A percentile compares a stretch with the other conserved stretches of the same genome.
Evolutionary conservation across 768 basidiomycete genomes (phyloP).

Genomic region (Collybiopsis confluens): DNA sequence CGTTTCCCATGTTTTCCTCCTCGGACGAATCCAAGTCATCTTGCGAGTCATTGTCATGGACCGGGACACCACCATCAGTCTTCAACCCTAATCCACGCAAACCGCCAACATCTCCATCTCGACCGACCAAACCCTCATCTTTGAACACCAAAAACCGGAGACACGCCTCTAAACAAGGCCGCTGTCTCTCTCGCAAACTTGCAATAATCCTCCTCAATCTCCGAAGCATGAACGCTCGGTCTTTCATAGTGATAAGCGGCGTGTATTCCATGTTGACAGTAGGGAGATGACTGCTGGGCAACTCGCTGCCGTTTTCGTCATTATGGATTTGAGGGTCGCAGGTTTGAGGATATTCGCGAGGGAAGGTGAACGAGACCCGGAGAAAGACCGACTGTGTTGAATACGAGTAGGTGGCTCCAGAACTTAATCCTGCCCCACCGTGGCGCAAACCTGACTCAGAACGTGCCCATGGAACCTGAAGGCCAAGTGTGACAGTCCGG

Average conservation of each 20-base stretch:
- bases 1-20: constrained; percentile 46
- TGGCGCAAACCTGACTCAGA: constrained; percentile 42
- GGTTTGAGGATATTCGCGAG: constrained; percentile 71
- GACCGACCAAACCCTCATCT: constrained; percentile 35
- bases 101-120: background rate
- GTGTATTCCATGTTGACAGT: constrained; percentile 80
- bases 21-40: constrained; percentile 59
- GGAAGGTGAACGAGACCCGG: constrained; percentile 86
- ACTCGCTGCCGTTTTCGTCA: background rate
- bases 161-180: constrained; percentile 84
- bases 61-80: background rate
- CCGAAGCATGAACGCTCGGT: constrained; percentile 74
- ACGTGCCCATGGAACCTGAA: constrained; percentile 86
- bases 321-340: constrained; percentile 47
- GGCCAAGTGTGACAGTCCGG: constrained; percentile 75
- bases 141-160: constrained; percentile 76
- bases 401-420: constrained; percentile 2
- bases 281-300: background rate
- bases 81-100: background rate
- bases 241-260: constrained; percentile 72
- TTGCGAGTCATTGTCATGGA: constrained; percentile 30
- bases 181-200: constrained; percentile 61
- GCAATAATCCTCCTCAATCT: constrained; percentile 46
- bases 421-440: background rate
- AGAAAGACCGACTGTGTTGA: constrained; percentile 60